Evolutionary conservation across 345 rosid species (phyloP), one percentile per base, ranked within the genome.

Genomic region (Camelina hispida): DNA sequence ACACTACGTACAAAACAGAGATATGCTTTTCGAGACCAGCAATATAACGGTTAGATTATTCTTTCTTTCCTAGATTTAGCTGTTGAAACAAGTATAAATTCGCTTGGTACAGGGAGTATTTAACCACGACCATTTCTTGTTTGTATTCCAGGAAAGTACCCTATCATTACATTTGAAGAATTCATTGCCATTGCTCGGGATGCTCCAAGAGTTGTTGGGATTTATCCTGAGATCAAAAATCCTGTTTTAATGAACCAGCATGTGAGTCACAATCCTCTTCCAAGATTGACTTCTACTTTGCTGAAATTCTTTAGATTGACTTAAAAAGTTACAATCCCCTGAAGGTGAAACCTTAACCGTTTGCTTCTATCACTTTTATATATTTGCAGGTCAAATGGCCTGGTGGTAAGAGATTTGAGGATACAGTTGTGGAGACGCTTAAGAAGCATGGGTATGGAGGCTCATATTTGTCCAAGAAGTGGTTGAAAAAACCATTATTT

Each of bases 201-300:
- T 79, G 99, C 98, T 25, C 81, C 87, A 22, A 84, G 99, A 85
- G 85, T 89, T 72, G 97, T 95, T 9, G 99, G 99, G 46, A 92
- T 95, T 72, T 95, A 95, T 81, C 97, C 99, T 1, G 99, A 95
- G 88, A 95, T 95, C 14, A 95, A 95, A 75, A 87, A 87, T 75
- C 99, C 99, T 25, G 87, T 90, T 34, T 71, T 95, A 32, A 88
- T 90, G 74, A 95, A 95, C 81, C 87, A 92, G 77, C 88, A 63
- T 78, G 99, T 90, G 68, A 89, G 96, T 76, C 57, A 46, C 57
- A 68, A 62, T 62, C 70, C 2, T 62, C 65, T 4, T 8, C 52
- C 57, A 60, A 16, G 50, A 69, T 52, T 60, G 69, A 60, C 55
- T 59, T 38, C 3, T 23, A 6, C 1, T 66, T 44, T 16, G 30